Evolutionary conservation across 306 rosid species (phyloP), one percentile per base, ranked within the genome.

Genomic region (Casuarina glauca): DNA sequence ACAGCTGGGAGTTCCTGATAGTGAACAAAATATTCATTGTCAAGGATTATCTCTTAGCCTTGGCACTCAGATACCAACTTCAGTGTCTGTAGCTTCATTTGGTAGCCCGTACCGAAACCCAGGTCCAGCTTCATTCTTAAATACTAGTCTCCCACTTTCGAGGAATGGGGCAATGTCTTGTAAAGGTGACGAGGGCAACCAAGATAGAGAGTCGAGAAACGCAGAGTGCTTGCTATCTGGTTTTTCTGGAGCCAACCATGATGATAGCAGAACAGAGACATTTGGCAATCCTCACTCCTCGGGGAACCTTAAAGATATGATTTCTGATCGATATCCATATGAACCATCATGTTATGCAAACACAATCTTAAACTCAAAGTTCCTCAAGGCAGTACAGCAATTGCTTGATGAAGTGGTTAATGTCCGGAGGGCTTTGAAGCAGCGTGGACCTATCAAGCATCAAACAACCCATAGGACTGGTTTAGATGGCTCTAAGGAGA

Each of bases 21-120:
- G 69, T 49, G 88, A 90, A 17, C 90, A 83, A 36, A 89, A 82
- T 84, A 81, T 81, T 26, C 97, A 87, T 69, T 86, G 84, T 73
- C 96, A 89, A 55, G 95, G 95, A 49, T 84, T 95, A 55, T 91
- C 97, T 74, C 97, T 95, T 52, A 95, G 97, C 85, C 93, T 95
- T 26, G 87, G 91, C 42, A 83, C 97, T 48, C 81, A 88, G 16
- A 84, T 87, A 77, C 89, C 88, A 35, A 79, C 86, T 68, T 70
- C 72, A 1, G 78, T 77, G 73, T 88, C 93, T 68, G 78, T 73
- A 50, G 87, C 92, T 81, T 77, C 81, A 4, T 92, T 90, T 75
- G 87, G 83, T 46, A 87, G 86, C 82, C 93, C 84, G 20, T 87
- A 90, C 71, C 79, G 90, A 5, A 63, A 80, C 68, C 20, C 80